Conservation (phyloP, 257 asterid species). For the Prunella vulgaris region DNA sequence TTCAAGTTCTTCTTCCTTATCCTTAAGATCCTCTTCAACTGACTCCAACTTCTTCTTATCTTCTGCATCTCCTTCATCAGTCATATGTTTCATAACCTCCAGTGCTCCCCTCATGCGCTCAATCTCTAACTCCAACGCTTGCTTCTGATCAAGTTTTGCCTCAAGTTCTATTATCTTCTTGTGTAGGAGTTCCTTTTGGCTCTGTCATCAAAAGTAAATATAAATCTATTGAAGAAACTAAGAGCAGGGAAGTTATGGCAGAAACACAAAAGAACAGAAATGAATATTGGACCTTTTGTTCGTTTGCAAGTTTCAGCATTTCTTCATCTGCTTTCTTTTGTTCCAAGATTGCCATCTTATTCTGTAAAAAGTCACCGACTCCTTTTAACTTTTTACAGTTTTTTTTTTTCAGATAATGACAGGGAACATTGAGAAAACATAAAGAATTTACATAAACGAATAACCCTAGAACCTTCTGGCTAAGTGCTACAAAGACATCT, state of each 20-base stretch:
- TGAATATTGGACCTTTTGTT: slow-evolving; percentile 50
- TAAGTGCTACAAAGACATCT: neutral
- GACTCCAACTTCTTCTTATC: slow-evolving; percentile 38
- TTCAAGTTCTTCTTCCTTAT: slow-evolving; percentile 56
- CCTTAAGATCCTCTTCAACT: slow-evolving; percentile 49
- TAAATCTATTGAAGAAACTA: neutral
- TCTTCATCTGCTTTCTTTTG: slow-evolving; percentile 58
- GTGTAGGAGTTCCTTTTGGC: slow-evolving; percentile 51
- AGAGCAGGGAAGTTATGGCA: no score
- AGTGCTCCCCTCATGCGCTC: slow-evolving; percentile 48
- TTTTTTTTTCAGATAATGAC: neutral
- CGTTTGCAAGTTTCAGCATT: slow-evolving; percentile 59
- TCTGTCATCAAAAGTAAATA: slow-evolving; percentile 35
- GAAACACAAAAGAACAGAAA: slow-evolving; percentile 15
- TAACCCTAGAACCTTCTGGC: neutral
- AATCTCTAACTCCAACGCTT: slow-evolving; percentile 60
- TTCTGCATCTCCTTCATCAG: slow-evolving; percentile 51
- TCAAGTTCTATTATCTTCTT: slow-evolving; percentile 54
- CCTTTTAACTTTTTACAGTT: slow-evolving; percentile 1
- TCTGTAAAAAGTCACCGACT: slow-evolving; percentile 42
- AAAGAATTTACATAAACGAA: neutral
- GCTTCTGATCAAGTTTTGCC: slow-evolving; percentile 64
- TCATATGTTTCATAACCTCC: slow-evolving; percentile 55
- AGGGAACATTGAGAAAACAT: slow-evolving; percentile 4
- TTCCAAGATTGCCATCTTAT: slow-evolving; percentile 60